Evolutionary conservation across 1,284 basidiomycete species (phyloP).

Genomic region (Fomitopsis palustris): DNA sequence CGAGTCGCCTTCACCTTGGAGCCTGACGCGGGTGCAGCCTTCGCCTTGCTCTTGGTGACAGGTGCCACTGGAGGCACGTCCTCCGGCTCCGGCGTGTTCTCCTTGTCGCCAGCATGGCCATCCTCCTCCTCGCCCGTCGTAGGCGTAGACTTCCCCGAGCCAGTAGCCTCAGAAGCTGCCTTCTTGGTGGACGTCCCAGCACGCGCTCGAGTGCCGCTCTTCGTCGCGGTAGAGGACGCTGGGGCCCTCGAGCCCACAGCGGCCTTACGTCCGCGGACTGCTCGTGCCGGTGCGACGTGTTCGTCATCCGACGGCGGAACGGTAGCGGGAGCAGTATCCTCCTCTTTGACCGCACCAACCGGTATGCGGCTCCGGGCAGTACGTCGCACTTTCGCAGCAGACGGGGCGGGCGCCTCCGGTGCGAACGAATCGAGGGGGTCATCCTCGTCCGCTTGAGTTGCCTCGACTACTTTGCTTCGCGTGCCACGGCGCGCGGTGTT

Average conservation of each 20-base stretch:
- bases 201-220: slow-evolving; percentile 13
- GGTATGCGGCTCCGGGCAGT: slow-evolving; percentile 22
- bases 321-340: slow-evolving; percentile 13
- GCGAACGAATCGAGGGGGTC: slow-evolving; percentile 20
- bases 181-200: slow-evolving; percentile 14
- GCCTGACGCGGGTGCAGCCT: background rate
- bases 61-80: slow-evolving; percentile 6
- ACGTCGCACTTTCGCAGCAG: slow-evolving; percentile 15
- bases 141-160: slow-evolving; percentile 7
- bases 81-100: slow-evolving; percentile 38
- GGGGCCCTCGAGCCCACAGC: background rate
- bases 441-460: slow-evolving; percentile 2
- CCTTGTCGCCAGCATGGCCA: slow-evolving; percentile 29
- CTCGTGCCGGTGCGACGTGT: slow-evolving; percentile 1
- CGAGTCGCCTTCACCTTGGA: background rate
- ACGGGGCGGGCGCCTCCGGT: slow-evolving; percentile 7
- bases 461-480: slow-evolving; percentile 14
- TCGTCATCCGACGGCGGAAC: slow-evolving; percentile 3
- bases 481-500: slow-evolving; percentile 12
- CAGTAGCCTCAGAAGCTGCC: slow-evolving; percentile 8
- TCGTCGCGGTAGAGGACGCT: slow-evolving; percentile 7
- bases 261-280: slow-evolving; percentile 14
- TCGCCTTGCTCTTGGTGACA: background rate
- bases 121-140: slow-evolving; percentile 7
- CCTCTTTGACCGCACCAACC: slow-evolving; percentile 22